Evolutionary conservation across 2,329 filamentous ascomycete genomes (phyloP), one percentile per base, ranked within the genome.

Genomic region (Pseudocercospora fijiensis): DNA sequence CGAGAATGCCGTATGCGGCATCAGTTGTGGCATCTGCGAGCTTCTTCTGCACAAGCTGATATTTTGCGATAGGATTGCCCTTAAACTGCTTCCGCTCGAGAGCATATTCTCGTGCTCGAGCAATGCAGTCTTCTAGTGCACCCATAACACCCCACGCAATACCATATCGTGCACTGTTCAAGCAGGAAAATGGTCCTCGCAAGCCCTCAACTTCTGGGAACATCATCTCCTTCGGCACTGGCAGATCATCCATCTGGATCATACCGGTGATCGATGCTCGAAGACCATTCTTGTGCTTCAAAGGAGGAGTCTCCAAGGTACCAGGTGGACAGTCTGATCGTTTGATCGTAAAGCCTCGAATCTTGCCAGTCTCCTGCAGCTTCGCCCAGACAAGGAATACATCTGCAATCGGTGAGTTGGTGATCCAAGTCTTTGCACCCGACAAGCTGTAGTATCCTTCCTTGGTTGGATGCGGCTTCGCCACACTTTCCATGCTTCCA

Each of bases 21-120:
- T 99, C 95, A 0, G 94, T 97, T 3, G 86, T 83, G 1, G 95
- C 95, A 77, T 99, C 95, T 0, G 94, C 90, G 66, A 99, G 83
- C 82, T 99, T 99, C 86, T 97, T 97, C 83, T 99, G 95, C 58
- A 99, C 86, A 13, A 99, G 87, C 81, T 99, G 95, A 76, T 99
- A 99, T 77, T 91, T 96, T 45, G 94, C 95, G 59, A 99, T 84
- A 0, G 94, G 93, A 78, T 98, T 98, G 57, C 88, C 88, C 81
- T 96, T 96, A 85, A 99, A 99, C 78, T 99, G 95, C 80, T 90
- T 94, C 68, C 95, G 85, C 78, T 97, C 93, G 57, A 99, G 80
- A n/a, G 93, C 87, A 76, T 99, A 99, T 11, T 88, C 87, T 66
- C 94, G 84, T 3, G 95, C 87, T 57, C 93, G 86, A 18, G 84